Conservation (phyloP, 768 basidiomycete genomes). For the Lactifluus subvellereus region DNA sequence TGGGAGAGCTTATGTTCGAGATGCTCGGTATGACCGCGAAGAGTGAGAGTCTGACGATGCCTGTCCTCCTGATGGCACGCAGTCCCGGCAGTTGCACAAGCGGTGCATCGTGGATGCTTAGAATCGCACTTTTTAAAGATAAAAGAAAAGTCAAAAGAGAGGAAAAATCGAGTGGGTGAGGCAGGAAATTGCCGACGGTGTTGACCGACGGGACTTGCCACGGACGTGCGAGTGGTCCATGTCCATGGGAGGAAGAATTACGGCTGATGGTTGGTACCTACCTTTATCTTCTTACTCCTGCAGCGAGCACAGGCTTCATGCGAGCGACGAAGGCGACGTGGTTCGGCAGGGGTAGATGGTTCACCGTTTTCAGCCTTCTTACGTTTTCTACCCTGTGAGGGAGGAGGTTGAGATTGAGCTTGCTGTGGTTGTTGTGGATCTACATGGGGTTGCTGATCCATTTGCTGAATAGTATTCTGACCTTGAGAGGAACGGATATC, state of each 20-base stretch:
- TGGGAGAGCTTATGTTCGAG: slow-evolving; percentile 76
- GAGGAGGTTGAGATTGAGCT: slow-evolving; percentile 33
- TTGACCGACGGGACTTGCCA: slow-evolving; percentile 43
- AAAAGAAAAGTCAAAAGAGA: slow-evolving; percentile 27
- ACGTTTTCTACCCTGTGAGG: slow-evolving; percentile 37
- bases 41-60: slow-evolving; percentile 81
- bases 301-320: slow-evolving; percentile 91
- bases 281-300: slow-evolving; percentile 97
- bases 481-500: slow-evolving; percentile 43
- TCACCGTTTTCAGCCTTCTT: slow-evolving; percentile 64
- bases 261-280: slow-evolving; percentile 56
- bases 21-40: slow-evolving; percentile 75
- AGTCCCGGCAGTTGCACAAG: slow-evolving; percentile 75
- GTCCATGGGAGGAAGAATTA: slow-evolving; percentile 19
- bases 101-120: slow-evolving; percentile 81
- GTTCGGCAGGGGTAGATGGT: slow-evolving; percentile 54
- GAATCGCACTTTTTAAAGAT: slow-evolving; percentile 71
- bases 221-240: slow-evolving; percentile 16
- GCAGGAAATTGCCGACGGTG: slow-evolving; percentile 79
- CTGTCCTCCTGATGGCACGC: slow-evolving; percentile 84
- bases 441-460: slow-evolving; percentile 46
- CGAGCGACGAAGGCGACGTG: slow-evolving; percentile 76
- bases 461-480: slow-evolving; percentile 56
- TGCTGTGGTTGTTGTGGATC: slow-evolving; percentile 46
- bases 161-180: slow-evolving; percentile 40